Evolutionary conservation across 306 rosid genomes (phyloP).

Genomic region (Hippophae rhamnoides): DNA sequence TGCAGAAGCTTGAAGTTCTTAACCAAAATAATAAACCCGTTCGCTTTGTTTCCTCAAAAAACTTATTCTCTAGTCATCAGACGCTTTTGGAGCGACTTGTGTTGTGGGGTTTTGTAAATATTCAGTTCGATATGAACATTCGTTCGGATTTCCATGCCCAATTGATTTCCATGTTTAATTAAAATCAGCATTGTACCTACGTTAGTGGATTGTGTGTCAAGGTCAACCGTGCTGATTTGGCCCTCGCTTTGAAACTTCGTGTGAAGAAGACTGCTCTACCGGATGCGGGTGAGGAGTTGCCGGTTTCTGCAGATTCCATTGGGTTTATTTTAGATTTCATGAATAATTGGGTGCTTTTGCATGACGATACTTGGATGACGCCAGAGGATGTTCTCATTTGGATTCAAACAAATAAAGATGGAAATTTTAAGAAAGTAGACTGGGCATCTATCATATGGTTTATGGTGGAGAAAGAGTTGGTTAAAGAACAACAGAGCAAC

Average conservation of each 20-base stretch:
- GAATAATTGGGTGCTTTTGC: constrained; percentile 70
- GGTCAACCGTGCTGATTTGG: constrained; percentile 61
- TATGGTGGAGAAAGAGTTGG: constrained; percentile 77
- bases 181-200: constrained; percentile 23
- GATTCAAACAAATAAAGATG: constrained; percentile 38
- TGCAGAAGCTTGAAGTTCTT: constrained; percentile 44
- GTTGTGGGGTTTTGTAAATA: constrained; percentile 70
- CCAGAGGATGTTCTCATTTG: constrained; percentile 32
- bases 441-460: constrained; percentile 73
- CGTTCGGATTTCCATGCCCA: constrained; percentile 40
- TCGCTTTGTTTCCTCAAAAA: constrained; percentile 47
- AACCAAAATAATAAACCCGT: constrained; percentile 52
- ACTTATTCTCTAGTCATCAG: constrained; percentile 44
- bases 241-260: constrained; percentile 65
- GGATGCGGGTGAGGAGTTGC: constrained; percentile 21
- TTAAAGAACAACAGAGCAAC: constrained; percentile 38
- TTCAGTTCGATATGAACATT: constrained; percentile 48
- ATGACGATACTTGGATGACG: constrained; percentile 62
- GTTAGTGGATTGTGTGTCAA: constrained; percentile 34
- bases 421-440: constrained; percentile 57
- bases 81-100: constrained; percentile 59
- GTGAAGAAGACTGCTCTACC: constrained; percentile 29
- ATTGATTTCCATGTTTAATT: constrained; percentile 44
- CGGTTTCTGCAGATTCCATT: constrained; percentile 28
- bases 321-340: constrained; percentile 51